phyloP scores from a whole-genome alignment of 2,329 filamentous ascomycete species.

The Claviceps capensis region DNA sequence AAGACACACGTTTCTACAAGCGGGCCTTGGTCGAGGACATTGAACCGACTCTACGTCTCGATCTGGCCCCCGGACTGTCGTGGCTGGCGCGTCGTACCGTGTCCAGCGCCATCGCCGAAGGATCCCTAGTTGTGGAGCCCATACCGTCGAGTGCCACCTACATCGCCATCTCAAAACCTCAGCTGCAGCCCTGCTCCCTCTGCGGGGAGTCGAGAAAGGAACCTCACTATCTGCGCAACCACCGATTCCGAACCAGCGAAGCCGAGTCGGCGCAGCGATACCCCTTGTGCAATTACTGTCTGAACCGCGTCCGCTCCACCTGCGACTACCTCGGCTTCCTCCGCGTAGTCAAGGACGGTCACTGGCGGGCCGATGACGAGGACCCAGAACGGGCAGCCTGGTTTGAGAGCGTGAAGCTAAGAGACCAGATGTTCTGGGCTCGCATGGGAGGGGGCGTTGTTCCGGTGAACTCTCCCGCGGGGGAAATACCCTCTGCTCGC shows the following conservation, averaged over 20 bases:
- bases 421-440: constrained; percentile 96
- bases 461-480: constrained; percentile 33
- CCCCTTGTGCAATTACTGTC: constrained; percentile 78
- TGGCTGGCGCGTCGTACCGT: constrained; percentile 87
- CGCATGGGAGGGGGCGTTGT: constrained; percentile 84
- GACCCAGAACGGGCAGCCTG: constrained; percentile 80
- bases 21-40: constrained; percentile 79
- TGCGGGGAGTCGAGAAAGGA: constrained; percentile 75
- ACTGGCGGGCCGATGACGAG: constrained; percentile 72
- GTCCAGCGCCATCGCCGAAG: constrained; percentile 68
- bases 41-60: constrained; percentile 82
- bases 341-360: constrained; percentile 80
- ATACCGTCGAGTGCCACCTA: constrained; percentile 49
- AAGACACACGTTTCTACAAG: constrained; percentile 92
- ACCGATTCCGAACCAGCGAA: constrained; percentile 82
- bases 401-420: constrained; percentile 82
- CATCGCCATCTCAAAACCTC: constrained; percentile 34
- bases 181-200: constrained; percentile 61
- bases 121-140: constrained; percentile 79
- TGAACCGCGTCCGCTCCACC: constrained; percentile 68
- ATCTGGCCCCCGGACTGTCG: constrained; percentile 78
- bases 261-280: constrained; percentile 78
- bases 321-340: constrained; percentile 91
- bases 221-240: constrained; percentile 58
- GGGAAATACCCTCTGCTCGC: background rate